A percentile compares a stretch with the other conserved stretches of the same genome.
Conservation (phyloP, 2,329 filamentous ascomycete genomes). For the Fusarium heterosporum region DNA sequence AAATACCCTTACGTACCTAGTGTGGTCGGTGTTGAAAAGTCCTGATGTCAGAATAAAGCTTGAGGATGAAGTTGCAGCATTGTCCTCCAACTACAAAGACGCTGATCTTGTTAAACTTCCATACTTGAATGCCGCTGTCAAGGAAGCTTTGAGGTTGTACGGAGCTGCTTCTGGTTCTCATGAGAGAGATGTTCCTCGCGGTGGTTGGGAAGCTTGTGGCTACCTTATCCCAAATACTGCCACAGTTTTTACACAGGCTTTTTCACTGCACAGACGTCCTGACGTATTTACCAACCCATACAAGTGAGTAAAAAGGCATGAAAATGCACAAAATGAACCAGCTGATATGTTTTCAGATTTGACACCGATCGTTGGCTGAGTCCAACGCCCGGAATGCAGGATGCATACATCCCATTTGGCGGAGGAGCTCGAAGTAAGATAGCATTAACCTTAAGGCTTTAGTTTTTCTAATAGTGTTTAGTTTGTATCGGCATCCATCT, state of each 20-base stretch:
- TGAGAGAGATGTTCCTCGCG: conserved; percentile 3
- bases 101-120: background rate
- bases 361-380: conserved; percentile 2
- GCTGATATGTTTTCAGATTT: too few species aligned
- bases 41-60: background rate
- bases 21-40: conserved; percentile 1
- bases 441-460: accelerated
- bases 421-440: conserved; percentile 2
- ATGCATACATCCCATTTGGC: background rate
- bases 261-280: background rate
- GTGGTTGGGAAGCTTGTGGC: background rate
- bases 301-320: too few species aligned
- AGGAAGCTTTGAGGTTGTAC: conserved; percentile 16
- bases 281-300: too few species aligned
- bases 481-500: conserved; percentile 4
- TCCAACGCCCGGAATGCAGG: background rate
- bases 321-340: too few species aligned
- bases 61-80: background rate
- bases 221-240: background rate
- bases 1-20: conserved; percentile 2
- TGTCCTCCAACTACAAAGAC: background rate
- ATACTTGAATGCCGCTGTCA: background rate
- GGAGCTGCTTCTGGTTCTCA: conserved; percentile 10
- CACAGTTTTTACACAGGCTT: conserved; percentile 7
- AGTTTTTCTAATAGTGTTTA: background rate